phyloP scores from a whole-genome alignment of 116 monocot species.

The Trichopus zeylanicus region DNA sequence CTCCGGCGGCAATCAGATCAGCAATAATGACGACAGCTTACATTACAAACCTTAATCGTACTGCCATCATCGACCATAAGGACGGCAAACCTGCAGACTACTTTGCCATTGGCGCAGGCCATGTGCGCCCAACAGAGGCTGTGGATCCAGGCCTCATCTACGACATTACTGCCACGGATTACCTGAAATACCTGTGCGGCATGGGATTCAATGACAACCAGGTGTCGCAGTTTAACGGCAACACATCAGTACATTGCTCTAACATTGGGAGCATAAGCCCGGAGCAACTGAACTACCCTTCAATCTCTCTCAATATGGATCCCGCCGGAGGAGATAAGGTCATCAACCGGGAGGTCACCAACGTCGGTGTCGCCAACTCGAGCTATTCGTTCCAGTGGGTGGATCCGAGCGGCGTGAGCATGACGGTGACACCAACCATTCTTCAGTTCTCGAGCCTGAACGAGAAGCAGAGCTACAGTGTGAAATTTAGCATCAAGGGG shows the following conservation, averaged over 20 bases:
- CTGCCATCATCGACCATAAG: conserved; percentile 1
- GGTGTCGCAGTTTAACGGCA: background rate
- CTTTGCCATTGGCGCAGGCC: conserved; percentile 11
- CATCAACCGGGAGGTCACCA: background rate
- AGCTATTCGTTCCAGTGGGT: too few relatives aligned
- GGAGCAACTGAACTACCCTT: conserved; percentile 14
- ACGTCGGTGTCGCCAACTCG: too few relatives aligned
- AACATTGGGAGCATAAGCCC: background rate
- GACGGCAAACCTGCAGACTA: background rate
- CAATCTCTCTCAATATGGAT: background rate
- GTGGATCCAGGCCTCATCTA: conserved; percentile 23
- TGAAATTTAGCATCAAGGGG: background rate
- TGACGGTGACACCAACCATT: too few relatives aligned
- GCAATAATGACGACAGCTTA: conserved; percentile 19
- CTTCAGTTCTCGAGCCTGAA: too few relatives aligned
- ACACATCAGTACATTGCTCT: background rate
- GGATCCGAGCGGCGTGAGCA: too few relatives aligned
- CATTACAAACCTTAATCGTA: background rate
- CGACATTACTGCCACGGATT: conserved; percentile 4
- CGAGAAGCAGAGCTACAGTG: background rate
- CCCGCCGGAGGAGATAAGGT: too few relatives aligned
- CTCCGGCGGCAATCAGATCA: conserved; percentile 13
- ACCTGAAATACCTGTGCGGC: conserved; percentile 11
- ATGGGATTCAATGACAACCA: background rate
- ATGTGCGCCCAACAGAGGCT: conserved; percentile 7